Evolutionary conservation across 345 rosid species (phyloP).

Genomic region (Salix suchowensis): DNA sequence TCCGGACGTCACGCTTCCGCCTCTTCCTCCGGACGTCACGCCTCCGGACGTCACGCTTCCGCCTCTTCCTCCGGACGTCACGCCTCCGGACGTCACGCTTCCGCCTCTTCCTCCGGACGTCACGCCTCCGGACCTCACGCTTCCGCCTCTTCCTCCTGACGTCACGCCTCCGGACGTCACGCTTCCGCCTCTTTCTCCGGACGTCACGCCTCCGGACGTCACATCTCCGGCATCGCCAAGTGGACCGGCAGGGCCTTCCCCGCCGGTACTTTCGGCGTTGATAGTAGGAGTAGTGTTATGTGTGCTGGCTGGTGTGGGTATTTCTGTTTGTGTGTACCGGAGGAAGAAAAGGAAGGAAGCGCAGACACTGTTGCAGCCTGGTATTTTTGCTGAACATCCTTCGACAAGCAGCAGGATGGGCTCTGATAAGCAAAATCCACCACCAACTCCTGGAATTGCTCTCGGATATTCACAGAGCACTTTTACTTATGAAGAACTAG

Average conservation of each 20-base stretch:
- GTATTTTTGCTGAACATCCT: slow-evolving; percentile 19
- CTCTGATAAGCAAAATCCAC: slow-evolving; percentile 7
- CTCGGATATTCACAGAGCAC: slow-evolving; percentile 8
- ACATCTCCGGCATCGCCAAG: too few relatives aligned
- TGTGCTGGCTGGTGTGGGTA: slow-evolving; percentile 21
- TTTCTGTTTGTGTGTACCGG: slow-evolving; percentile 13
- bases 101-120: background rate
- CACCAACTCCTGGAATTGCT: slow-evolving; percentile 6
- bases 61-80: too few relatives aligned
- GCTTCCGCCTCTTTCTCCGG: background rate
- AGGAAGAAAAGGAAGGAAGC: slow-evolving; percentile 26
- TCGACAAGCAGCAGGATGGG: slow-evolving; percentile 8
- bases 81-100: background rate
- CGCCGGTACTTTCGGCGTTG: slow-evolving; percentile 9
- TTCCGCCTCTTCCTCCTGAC: too few relatives aligned
- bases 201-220: background rate
- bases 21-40: background rate
- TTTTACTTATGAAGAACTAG: slow-evolving; percentile 21
- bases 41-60: too few relatives aligned
- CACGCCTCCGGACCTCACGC: background rate
- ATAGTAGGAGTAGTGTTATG: slow-evolving; percentile 30
- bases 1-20: background rate
- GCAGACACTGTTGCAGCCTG: background rate
- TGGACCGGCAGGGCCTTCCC: background rate
- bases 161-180: background rate